Percentiles rank a stretch among this genome's conserved stretches.
phyloP scores from a whole-genome alignment of 768 basidiomycete species.

The Jaapia argillacea region DNA sequence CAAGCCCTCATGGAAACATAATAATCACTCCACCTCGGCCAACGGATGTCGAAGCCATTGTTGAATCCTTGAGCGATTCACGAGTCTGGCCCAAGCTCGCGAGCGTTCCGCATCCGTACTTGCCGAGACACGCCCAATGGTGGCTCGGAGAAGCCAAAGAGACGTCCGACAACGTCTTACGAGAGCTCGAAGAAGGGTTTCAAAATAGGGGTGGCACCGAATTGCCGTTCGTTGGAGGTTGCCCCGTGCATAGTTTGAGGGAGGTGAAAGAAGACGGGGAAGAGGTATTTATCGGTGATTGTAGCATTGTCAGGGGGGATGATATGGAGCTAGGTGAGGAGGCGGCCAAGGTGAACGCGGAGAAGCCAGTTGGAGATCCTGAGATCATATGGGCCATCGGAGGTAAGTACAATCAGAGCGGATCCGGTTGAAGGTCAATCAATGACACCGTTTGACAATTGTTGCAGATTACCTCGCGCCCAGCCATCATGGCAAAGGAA shows the following conservation, averaged over 20 bases:
- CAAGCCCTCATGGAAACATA: not conserved
- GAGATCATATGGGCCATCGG: slow-evolving; percentile 53
- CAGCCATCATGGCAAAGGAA: slow-evolving; percentile 55
- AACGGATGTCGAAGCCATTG: slow-evolving; percentile 28
- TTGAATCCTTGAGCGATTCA: slow-evolving; percentile 38
- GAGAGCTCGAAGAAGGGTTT: slow-evolving; percentile 20
- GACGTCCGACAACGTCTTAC: slow-evolving; percentile 20
- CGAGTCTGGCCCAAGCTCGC: slow-evolving; percentile 33
- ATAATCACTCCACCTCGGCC: slow-evolving; percentile 31
- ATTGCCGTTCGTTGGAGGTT: slow-evolving; percentile 11
- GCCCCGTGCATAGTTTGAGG: slow-evolving; percentile 41
- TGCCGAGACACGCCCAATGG: slow-evolving; percentile 24
- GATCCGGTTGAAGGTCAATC: not conserved
- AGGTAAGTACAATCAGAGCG: slow-evolving; percentile 26
- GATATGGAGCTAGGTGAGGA: slow-evolving; percentile 24
- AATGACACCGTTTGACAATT: not conserved
- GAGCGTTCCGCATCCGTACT: slow-evolving; percentile 47
- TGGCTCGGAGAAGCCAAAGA: slow-evolving; percentile 25
- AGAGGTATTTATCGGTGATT: slow-evolving; percentile 42
- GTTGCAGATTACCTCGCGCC: slow-evolving; percentile 48
- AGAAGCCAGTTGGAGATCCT: slow-evolving; percentile 35
- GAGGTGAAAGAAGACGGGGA: slow-evolving; percentile 46
- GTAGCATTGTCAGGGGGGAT: slow-evolving; percentile 23
- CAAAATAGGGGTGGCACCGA: too few relatives aligned
- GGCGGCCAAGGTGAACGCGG: slow-evolving; percentile 30